Evolutionary conservation across 306 rosid species (phyloP).

Genomic region (Begonia masoniana): DNA sequence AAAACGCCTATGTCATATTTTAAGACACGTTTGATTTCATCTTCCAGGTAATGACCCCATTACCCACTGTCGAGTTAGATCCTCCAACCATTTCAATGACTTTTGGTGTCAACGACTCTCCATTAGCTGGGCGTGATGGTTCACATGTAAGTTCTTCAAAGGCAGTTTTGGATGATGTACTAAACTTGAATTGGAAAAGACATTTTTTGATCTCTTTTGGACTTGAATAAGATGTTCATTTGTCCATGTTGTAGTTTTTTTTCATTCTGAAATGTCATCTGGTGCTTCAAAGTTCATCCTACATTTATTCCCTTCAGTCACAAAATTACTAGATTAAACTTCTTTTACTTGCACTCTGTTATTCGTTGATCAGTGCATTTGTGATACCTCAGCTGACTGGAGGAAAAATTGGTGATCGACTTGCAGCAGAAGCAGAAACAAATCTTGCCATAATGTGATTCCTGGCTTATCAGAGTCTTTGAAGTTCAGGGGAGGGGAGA

Average conservation of each 20-base stretch:
- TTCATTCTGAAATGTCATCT: not conserved
- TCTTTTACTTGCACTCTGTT: not conserved
- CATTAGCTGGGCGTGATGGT: conserved; percentile 97
- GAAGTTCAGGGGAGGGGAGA: conserved; percentile 99
- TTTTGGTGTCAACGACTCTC: conserved; percentile 95
- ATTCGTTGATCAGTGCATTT: conserved; percentile 15
- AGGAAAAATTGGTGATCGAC: conserved; percentile 79
- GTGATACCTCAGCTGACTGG: conserved; percentile 62
- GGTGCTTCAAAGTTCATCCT: not conserved
- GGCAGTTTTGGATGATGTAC: too few relatives aligned
- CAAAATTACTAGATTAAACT: not conserved
- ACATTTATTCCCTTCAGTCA: not conserved
- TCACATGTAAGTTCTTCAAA: conserved; percentile 53
- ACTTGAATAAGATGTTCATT: too few relatives aligned
- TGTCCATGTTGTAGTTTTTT: too few relatives aligned
- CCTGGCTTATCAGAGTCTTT: conserved; percentile 80
- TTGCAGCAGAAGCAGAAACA: conserved; percentile 92
- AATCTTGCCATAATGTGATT: conserved; percentile 93
- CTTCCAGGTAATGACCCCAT: conserved; percentile 51
- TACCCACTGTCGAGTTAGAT: conserved; percentile 87
- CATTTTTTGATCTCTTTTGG: too few relatives aligned
- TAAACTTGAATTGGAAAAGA: too few relatives aligned
- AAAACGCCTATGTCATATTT: too few relatives aligned
- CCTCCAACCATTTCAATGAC: conserved; percentile 99
- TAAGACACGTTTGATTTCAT: not conserved